Conservation (phyloP, 2,329 filamentous ascomycete genomes). For the Aspergillus texensis region DNA sequence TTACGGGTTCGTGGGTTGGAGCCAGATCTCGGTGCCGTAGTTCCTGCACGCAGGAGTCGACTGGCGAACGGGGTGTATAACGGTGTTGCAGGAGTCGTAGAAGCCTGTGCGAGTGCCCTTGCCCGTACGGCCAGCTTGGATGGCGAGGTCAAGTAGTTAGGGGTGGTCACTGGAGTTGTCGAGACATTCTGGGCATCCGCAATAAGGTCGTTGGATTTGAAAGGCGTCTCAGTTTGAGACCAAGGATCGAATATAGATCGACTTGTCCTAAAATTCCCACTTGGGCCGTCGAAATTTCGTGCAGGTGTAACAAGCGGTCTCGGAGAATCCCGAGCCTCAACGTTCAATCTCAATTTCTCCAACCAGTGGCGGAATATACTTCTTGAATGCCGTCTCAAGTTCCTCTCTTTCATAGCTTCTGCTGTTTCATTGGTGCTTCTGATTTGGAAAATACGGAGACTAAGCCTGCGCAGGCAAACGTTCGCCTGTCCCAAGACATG, state of each 20-base stretch:
- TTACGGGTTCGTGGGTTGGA: conserved; percentile 30
- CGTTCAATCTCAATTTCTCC: conserved; percentile 43
- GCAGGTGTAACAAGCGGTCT: conserved; percentile 33
- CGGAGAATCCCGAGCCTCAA: conserved; percentile 33
- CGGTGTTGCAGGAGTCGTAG: conserved; percentile 50
- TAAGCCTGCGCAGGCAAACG: conserved; percentile 57
- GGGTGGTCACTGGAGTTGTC: conserved; percentile 43
- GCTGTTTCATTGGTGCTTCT: conserved; percentile 55
- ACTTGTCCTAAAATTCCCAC: conserved; percentile 20
- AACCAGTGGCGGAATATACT: conserved; percentile 60
- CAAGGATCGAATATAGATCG: conserved; percentile 39
- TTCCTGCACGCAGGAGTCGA: conserved; percentile 36
- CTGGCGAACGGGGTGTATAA: conserved; percentile 48
- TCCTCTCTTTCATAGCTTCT: conserved; percentile 55
- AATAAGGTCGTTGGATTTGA: conserved; percentile 41
- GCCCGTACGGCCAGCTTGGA: conserved; percentile 50
- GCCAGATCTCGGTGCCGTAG: conserved; percentile 22
- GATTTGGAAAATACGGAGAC: conserved; percentile 60
- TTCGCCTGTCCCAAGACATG: conserved; percentile 51
- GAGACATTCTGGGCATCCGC: conserved; percentile 34
- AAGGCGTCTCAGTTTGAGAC: conserved; percentile 39
- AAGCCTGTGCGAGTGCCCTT: conserved; percentile 43
- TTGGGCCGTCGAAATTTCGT: conserved; percentile 24
- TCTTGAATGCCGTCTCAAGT: conserved; percentile 57
- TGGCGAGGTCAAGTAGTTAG: conserved; percentile 48